Conservation (phyloP, 495 filamentous ascomycete species). For the Aspergillus sclerotiicarbonarius region DNA sequence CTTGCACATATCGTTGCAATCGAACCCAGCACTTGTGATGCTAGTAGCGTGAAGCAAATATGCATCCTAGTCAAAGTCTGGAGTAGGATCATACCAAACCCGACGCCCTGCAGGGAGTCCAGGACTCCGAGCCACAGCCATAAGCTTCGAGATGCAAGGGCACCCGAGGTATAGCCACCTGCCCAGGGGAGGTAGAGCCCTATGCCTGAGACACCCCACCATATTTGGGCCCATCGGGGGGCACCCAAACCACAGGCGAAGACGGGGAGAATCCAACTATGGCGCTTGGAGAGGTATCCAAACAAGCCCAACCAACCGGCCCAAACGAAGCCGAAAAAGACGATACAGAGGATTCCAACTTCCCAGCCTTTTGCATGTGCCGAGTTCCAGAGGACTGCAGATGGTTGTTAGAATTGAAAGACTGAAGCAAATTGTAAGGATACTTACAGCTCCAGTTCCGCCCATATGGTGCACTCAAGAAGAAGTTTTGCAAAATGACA, state of each 20-base stretch:
- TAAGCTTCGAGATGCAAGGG: constrained; percentile 45
- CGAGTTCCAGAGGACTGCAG: constrained; percentile 46
- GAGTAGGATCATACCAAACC: constrained; percentile 52
- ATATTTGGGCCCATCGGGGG: constrained; percentile 52
- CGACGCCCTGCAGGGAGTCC: constrained; percentile 48
- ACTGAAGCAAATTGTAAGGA: background rate
- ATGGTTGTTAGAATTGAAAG: background rate
- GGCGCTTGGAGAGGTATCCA: constrained; percentile 40
- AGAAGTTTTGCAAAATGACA: constrained; percentile 50
- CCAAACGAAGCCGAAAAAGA: constrained; percentile 49
- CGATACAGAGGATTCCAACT: constrained; percentile 40
- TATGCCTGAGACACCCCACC: constrained; percentile 50
- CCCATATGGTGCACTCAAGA: constrained; percentile 49
- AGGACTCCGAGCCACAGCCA: constrained; percentile 54
- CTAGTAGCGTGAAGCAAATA: constrained; percentile 50
- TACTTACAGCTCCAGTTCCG: constrained; percentile 50
- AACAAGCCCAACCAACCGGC: constrained; percentile 39
- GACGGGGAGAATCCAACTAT: constrained; percentile 52
- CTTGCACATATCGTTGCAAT: constrained; percentile 49
- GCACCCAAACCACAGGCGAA: constrained; percentile 51
- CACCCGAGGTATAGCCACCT: constrained; percentile 41
- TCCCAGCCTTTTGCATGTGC: constrained; percentile 46
- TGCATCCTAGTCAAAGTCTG: constrained; percentile 51
- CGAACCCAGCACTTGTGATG: constrained; percentile 50
- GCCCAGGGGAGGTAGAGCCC: constrained; percentile 51